phyloP scores from a whole-genome alignment of 345 rosid genomes.

The Linum usitatissimum region DNA sequence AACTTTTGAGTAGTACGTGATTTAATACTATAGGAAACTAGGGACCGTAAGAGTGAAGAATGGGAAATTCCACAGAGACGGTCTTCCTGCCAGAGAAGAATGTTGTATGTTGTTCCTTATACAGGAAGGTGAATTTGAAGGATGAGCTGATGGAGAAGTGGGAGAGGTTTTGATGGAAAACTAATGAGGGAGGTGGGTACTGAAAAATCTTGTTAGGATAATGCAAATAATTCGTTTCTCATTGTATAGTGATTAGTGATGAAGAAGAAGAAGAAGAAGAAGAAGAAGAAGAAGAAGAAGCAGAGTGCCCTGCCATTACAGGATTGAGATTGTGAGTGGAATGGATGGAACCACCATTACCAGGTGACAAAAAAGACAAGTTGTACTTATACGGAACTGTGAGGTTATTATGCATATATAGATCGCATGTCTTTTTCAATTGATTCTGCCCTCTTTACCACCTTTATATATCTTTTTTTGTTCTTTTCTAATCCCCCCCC shows the following conservation, averaged over 20 bases:
- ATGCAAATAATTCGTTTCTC: neutral
- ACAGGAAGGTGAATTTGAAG: neutral
- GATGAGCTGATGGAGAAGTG: neutral
- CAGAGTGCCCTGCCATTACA: neutral
- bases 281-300: neutral
- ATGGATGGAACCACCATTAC: neutral
- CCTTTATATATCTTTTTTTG: too few species aligned
- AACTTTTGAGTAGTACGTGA: slow-evolving; percentile 42
- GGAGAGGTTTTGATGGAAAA: neutral
- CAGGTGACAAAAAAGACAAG: neutral
- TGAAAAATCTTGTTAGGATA: neutral
- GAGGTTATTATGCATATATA: too few species aligned
- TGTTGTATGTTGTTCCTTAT: neutral
- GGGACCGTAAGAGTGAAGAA: neutral
- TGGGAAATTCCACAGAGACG: neutral
- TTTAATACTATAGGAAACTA: neutral
- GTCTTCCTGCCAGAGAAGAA: neutral
- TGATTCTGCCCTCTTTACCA: too few species aligned
- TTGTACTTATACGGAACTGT: neutral
- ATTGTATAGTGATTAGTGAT: neutral
- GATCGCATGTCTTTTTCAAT: too few species aligned
- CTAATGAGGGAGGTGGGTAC: neutral
- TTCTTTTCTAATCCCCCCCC: too few species aligned
- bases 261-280: neutral
- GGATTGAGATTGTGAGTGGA: neutral